Conservation (phyloP, 1,284 basidiomycete species). For the Rhizoctonia solani region DNA sequence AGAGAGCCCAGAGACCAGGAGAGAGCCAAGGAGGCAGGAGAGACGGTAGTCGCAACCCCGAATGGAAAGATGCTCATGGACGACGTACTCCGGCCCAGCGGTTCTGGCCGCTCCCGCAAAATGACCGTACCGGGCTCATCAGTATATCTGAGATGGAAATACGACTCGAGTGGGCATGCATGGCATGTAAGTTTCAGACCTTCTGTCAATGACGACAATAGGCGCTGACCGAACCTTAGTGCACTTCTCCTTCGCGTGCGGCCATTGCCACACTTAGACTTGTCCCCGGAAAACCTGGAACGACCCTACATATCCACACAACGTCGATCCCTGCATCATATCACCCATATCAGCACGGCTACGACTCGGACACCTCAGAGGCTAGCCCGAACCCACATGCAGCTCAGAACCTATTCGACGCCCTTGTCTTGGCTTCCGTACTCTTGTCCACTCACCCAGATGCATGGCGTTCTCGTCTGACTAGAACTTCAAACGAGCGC, state of each 20-base stretch:
- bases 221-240: not conserved
- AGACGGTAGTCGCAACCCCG: constrained; percentile 20
- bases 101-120: constrained; percentile 20
- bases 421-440: constrained; percentile 18
- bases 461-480: constrained; percentile 16
- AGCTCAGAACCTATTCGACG: constrained; percentile 10
- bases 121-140: constrained; percentile 20
- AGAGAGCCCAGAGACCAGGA: constrained; percentile 7
- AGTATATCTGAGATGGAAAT: constrained; percentile 4
- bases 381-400: constrained; percentile 26
- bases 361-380: constrained; percentile 32
- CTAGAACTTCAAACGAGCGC: not conserved
- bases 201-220: not conserved
- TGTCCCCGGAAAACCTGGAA: constrained; percentile 16
- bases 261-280: constrained; percentile 11
- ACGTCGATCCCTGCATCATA: constrained; percentile 9
- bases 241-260: constrained; percentile 16
- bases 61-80: constrained; percentile 28
- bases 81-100: constrained; percentile 24
- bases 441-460: constrained; percentile 23
- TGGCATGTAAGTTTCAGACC: constrained; percentile 10
- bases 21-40: constrained; percentile 21
- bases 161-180: constrained; percentile 3
- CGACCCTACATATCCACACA: constrained; percentile 18
- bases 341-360: not conserved